A percentile compares a stretch with the other conserved stretches of the same genome.
Evolutionary conservation across 257 asterid species (phyloP).

Genomic region (Solanum pinnatisectum): DNA sequence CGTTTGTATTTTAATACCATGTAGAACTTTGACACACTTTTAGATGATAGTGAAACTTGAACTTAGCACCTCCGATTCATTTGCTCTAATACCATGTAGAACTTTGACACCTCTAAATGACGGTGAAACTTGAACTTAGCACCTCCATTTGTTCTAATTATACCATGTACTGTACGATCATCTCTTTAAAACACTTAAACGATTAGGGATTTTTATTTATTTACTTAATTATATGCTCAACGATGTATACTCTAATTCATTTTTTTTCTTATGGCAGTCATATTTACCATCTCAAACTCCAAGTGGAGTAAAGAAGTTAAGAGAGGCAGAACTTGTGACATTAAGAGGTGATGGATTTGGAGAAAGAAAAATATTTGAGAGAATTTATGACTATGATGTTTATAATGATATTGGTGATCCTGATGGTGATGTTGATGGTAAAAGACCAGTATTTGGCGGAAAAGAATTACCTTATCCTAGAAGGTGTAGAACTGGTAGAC

Average conservation of each 20-base stretch:
- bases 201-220: background rate
- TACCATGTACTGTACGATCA: background rate
- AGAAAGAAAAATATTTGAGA: constrained; percentile 33
- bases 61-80: no score
- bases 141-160: no score
- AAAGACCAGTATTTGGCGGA: constrained; percentile 67
- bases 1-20: no score
- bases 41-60: no score
- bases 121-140: no score
- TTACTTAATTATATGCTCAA: background rate
- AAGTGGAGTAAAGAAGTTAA: constrained; percentile 24
- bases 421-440: constrained; percentile 13
- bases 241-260: no score
- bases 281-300: constrained; percentile 70
- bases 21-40: no score
- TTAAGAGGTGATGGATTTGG: constrained; percentile 58
- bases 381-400: constrained; percentile 69
- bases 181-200: background rate
- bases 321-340: constrained; percentile 35
- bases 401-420: constrained; percentile 78
- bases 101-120: no score
- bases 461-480: constrained; percentile 51
- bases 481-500: constrained; percentile 70
- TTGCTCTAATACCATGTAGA: no score
- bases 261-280: constrained; percentile 21